These are phyloP conservation scores for Apiospora pterosperma DNA, from an alignment of 2,329 filamentous ascomycete genomes.

Conservation along the genomic window DNA sequence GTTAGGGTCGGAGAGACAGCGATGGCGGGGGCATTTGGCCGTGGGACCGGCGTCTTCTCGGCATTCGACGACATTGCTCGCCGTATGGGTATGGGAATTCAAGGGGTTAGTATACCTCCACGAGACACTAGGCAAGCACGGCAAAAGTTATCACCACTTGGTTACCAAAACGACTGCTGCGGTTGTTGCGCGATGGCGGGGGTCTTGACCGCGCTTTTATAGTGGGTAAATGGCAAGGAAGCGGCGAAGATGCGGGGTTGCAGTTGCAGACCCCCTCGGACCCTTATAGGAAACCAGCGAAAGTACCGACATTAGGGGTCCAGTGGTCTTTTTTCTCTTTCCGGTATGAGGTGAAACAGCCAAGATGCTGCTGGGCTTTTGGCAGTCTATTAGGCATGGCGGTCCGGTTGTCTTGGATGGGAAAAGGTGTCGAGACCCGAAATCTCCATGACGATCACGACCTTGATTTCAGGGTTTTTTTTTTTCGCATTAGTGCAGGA, in stretches of 20 bases:
- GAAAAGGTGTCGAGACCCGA: neutral
- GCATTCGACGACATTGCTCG: neutral
- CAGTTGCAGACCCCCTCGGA: neutral
- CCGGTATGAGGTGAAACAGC: no score
- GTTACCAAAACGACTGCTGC: neutral
- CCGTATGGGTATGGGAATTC: no score
- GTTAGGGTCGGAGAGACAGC: conserved; percentile 15
- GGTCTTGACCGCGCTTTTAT: neutral
- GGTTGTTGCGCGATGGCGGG: neutral
- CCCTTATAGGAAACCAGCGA: neutral
- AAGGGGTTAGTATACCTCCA: no score
- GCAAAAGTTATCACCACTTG: neutral
- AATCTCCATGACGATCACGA: neutral
- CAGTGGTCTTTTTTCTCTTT: no score
- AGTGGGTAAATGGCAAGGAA: neutral
- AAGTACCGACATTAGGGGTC: neutral
- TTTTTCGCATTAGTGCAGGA: neutral
- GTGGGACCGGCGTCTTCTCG: conserved; percentile 2
- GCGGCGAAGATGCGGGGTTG: neutral
- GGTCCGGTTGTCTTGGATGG: neutral
- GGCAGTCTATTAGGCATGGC: neutral
- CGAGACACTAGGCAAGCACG: neutral
- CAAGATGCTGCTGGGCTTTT: neutral
- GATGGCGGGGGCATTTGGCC: neutral
- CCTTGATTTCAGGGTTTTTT: neutral